Evolutionary conservation across 345 rosid species (phyloP).

Genomic region (Psidium guajava): DNA sequence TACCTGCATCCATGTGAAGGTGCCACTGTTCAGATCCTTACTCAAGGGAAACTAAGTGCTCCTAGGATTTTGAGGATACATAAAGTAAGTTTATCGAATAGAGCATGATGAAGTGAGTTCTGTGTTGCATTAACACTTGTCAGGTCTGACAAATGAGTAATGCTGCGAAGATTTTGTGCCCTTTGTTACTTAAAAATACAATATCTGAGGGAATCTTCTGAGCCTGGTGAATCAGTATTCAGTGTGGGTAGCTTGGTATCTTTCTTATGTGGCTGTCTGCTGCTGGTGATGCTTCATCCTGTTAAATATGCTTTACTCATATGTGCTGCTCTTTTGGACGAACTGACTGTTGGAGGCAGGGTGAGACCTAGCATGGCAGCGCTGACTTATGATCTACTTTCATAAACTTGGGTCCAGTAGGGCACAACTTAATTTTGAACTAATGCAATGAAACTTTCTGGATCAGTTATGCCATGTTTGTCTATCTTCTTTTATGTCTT

Average conservation of each 20-base stretch:
- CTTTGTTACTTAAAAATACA: background rate
- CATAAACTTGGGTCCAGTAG: background rate
- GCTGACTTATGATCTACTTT: background rate
- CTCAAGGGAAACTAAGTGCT: conserved; percentile 97
- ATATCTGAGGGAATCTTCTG: background rate
- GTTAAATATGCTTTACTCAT: background rate
- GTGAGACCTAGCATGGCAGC: background rate
- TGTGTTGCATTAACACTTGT: background rate
- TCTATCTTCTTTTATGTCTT: background rate
- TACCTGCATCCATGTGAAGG: conserved; percentile 94
- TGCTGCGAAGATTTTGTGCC: background rate
- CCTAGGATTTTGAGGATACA: conserved; percentile 97
- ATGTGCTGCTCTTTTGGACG: background rate
- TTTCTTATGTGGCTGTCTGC: background rate
- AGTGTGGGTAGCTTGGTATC: background rate
- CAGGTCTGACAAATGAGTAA: background rate
- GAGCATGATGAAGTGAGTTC: background rate
- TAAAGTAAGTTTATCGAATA: conserved; percentile 43
- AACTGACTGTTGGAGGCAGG: background rate
- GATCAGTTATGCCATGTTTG: background rate
- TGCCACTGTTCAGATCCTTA: conserved; percentile 65
- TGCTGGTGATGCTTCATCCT: background rate
- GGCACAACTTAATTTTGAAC: background rate
- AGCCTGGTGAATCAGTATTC: background rate
- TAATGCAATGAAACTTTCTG: background rate